phyloP scores from a whole-genome alignment of 371 early-diverging fungal genomes.

The Umbelopsis sp. region DNA sequence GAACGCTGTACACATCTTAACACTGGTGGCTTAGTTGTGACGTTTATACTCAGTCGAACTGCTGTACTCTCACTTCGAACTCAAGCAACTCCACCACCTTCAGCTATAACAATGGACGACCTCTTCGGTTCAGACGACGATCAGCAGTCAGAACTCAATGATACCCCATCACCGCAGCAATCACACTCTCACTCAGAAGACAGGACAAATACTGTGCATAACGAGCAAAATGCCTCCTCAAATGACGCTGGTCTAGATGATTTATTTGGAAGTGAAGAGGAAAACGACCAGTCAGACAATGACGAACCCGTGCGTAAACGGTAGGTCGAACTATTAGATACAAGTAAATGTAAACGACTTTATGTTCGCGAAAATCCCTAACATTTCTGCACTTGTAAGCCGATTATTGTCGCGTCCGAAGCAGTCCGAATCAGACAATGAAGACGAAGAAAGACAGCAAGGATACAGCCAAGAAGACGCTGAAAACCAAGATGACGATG shows the following conservation, averaged over 20 bases:
- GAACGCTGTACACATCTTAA: background rate
- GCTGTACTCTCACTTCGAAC: background rate
- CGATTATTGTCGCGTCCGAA: slow-evolving; percentile 65
- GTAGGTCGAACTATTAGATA: background rate
- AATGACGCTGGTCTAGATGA: slow-evolving; percentile 21
- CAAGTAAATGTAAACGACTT: slow-evolving; percentile 41
- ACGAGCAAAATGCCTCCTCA: slow-evolving; percentile 15
- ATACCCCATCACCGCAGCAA: slow-evolving; percentile 26
- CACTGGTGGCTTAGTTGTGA: slow-evolving; percentile 10
- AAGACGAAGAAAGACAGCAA: slow-evolving; percentile 27
- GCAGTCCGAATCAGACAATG: slow-evolving; percentile 27
- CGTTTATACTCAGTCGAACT: background rate
- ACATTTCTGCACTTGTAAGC: slow-evolving; percentile 34
- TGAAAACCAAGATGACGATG: slow-evolving; percentile 30
- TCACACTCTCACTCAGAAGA: slow-evolving; percentile 6
- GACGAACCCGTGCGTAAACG: background rate
- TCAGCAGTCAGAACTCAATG: slow-evolving; percentile 33
- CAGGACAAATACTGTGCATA: slow-evolving; percentile 1
- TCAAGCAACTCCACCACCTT: slow-evolving; percentile 2
- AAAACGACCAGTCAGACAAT: slow-evolving; percentile 31
- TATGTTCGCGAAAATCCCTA: slow-evolving; percentile 63
- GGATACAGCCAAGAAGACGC: background rate
- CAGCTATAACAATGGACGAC: slow-evolving; percentile 24
- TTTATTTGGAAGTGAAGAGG: slow-evolving; percentile 44
- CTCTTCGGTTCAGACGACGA: slow-evolving; percentile 57